Conservation (phyloP, 768 basidiomycete genomes). For the Phanerochaete sordida region DNA sequence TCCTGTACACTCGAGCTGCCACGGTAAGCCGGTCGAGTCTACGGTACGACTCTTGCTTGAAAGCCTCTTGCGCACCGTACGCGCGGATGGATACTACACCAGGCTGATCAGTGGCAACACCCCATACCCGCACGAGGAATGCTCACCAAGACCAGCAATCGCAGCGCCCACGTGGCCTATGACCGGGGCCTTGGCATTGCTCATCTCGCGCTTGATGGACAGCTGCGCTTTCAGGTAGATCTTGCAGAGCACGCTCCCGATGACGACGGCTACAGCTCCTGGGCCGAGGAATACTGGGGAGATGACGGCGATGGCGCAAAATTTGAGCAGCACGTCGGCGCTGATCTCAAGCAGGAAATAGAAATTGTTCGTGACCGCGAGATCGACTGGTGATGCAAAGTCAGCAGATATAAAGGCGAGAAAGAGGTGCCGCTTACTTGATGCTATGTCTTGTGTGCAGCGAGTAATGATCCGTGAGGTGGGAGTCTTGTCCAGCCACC, state of each 20-base stretch:
- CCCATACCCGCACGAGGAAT: no score
- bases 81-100: conserved; percentile 26
- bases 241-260: conserved; percentile 43
- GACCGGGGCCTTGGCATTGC: conserved; percentile 46
- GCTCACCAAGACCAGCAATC: conserved; percentile 46
- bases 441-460: conserved; percentile 63
- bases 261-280: conserved; percentile 28
- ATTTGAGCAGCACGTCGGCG: conserved; percentile 25
- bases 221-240: conserved; percentile 58
- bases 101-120: conserved; percentile 47
- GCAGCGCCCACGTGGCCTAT: conserved; percentile 53
- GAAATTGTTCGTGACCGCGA: conserved; percentile 26
- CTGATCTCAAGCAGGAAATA: conserved; percentile 25
- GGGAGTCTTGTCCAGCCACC: conserved; percentile 52
- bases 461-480: conserved; percentile 59
- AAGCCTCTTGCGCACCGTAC: conserved; percentile 10
- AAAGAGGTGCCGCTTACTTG: conserved; percentile 22
- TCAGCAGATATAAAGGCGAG: conserved; percentile 23
- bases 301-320: conserved; percentile 35
- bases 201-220: conserved; percentile 56
- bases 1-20: conserved; percentile 4
- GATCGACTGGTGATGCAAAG: conserved; percentile 41
- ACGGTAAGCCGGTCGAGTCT: conserved; percentile 7
- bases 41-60: conserved; percentile 4
- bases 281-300: conserved; percentile 42